Base-by-base conservation (phyloP, 371 early-diverging fungal species). In the Mortierella sp. region DNA sequence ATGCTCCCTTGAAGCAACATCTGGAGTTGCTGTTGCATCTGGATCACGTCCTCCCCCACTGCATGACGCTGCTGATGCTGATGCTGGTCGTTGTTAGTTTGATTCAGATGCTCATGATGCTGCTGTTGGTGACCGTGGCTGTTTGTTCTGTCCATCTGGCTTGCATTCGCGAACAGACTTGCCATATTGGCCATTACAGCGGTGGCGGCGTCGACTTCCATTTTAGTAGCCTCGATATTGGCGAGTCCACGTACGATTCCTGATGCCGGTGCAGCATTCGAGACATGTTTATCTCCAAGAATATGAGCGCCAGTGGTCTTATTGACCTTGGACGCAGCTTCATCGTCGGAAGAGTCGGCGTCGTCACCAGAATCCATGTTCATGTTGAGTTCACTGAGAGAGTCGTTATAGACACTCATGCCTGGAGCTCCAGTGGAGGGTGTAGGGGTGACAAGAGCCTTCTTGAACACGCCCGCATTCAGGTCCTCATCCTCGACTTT, bases 11-110 rank as follows among this genome's bases (percentile, higher is more conserved):
- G 68, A 28, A 73, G 41, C 30, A 75, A 24, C 64, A 64, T 41
- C n/a, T 68, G 68, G 5, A 73, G 60, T 24, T 73, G 63, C 14
- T 59, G 63, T n/a, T 75, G 75, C 69, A 75, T 68, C 17, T 42
- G 49, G 27, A 75, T 28, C 19, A 75, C 57, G 19, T 75, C 75
- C 5, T 59, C 64, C 28, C 49, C 67, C 17, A 73, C 60, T 23
- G 27, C 12, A 21, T 41, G 41, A 28, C 24, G 39, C 17, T 50
- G 43, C 11, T 52, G 47, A 12, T 56, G 46, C 4, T 56, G 27
- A 6, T 44, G 32, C n/a, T n/a, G n/a, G n/a, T n/a, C n/a, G n/a
- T n/a, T n/a, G n/a, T n/a, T n/a, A n/a, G n/a, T n/a, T 42, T 26
- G 43, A 15, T 14, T 27, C 21, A 48, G 54, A 6, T 54, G 63